A percentile compares a stretch with the other conserved stretches of the same genome.
These are phyloP conservation scores for Pythium plurisporium DNA, from an alignment of 352 stramenopile species.

Conservation along the genomic window DNA sequence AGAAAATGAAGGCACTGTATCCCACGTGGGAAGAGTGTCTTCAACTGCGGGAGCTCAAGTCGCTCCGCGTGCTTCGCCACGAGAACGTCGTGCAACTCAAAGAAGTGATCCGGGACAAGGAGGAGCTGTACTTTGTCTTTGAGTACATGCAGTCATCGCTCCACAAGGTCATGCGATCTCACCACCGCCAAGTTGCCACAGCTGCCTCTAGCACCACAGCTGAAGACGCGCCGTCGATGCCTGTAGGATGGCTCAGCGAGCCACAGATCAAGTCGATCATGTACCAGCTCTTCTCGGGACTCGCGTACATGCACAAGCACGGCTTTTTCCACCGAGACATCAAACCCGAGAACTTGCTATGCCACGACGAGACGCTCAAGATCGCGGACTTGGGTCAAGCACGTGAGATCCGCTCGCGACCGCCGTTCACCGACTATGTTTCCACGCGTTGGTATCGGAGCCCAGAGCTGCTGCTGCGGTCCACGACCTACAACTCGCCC, in stretches of 20 bases:
- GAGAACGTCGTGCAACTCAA: slow-evolving; percentile 85
- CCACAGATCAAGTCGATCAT: slow-evolving; percentile 73
- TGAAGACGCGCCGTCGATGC: background rate
- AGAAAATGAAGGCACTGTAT: slow-evolving; percentile 82
- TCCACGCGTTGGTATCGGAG: slow-evolving; percentile 95
- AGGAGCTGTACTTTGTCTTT: slow-evolving; percentile 87
- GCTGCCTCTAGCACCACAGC: background rate
- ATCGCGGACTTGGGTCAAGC: slow-evolving; percentile 95
- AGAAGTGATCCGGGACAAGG: slow-evolving; percentile 82
- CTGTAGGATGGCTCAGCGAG: slow-evolving; percentile 42
- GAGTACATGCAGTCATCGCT: slow-evolving; percentile 86
- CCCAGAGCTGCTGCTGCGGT: slow-evolving; percentile 90
- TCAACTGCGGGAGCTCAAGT: slow-evolving; percentile 76
- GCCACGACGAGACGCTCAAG: slow-evolving; percentile 85
- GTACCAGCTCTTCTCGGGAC: slow-evolving; percentile 94
- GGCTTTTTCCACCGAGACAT: slow-evolving; percentile 97
- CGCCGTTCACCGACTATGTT: slow-evolving; percentile 97
- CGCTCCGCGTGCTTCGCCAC: slow-evolving; percentile 64
- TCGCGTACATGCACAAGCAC: slow-evolving; percentile 96
- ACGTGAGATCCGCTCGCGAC: slow-evolving; percentile 93
- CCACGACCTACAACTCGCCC: slow-evolving; percentile 69
- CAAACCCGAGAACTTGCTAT: slow-evolving; percentile 95
- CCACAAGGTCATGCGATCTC: slow-evolving; percentile 62
- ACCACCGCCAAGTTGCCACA: background rate
- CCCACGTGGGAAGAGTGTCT: slow-evolving; percentile 81